Evolutionary conservation across 2,329 filamentous ascomycete species (phyloP), one percentile per base, ranked within the genome.

Genomic region (Cordyceps fumosorosea): DNA sequence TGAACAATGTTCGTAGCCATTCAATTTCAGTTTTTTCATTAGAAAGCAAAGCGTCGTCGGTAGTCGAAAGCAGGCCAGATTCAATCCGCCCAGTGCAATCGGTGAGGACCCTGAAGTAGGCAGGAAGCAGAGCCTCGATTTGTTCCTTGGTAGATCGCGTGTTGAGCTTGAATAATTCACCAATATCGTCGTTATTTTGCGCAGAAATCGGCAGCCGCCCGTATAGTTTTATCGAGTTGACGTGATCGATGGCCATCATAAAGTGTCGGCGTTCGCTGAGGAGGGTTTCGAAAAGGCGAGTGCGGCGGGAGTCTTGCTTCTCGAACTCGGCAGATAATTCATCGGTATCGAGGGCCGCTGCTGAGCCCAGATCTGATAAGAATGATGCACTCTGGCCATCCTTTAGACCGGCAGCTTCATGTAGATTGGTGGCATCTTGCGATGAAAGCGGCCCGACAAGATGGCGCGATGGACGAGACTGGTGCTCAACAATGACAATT

Each of bases 401-500:
- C 63, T 83, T 84, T 32, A 85, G 80, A 22, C 88, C 89, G 14
- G 88, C 84, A 18, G 89, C 89, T 68, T 89, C 89, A 69, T 89
- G 87, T 52, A 96, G 77, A 69, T 90, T 92, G 62, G 87, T 82
- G 18, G 86, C 80, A 78, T 96, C 91, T 67, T 95, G 90, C 53
- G 88, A 86, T 0, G 90, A 91, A 62, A 93, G 84, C 1, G 86
- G 85, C 16, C 83, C 84, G 48, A 86, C 80, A 1, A 97, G 82
- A 68, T 92, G 87, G 52, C 81, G 81, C n/a, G 85, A 81, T n/a
- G 91, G 80, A 42, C 91, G 85, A 66, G 84, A 84, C 75, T 98
- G 93, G 80, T 89, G 90, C 80, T 98, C 95, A 52, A 95, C 77
- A 7, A 96, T 78, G 3, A 88, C 88, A 50, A 96, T 81, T 64